Conservation (phyloP, 805 yeast genomes). For the Yamadazyma laniorum region DNA sequence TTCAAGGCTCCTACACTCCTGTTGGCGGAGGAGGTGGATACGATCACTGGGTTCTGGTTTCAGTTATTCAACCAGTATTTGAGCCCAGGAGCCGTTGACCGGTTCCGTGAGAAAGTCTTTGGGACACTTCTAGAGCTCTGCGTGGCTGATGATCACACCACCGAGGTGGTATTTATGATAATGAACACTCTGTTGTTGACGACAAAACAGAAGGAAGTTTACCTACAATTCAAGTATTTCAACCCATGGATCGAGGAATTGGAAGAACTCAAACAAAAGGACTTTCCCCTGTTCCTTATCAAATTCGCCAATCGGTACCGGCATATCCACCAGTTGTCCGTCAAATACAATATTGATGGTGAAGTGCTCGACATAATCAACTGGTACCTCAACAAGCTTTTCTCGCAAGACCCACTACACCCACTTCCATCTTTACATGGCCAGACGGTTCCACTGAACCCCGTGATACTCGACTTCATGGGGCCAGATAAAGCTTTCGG, state of each 20-base stretch:
- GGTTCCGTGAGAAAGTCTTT: neutral
- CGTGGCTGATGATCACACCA: neutral
- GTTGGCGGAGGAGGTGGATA: constrained; percentile 1
- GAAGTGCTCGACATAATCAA: constrained; percentile 3
- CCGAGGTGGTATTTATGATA: constrained; percentile 4
- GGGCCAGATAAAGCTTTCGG: constrained; percentile 1
- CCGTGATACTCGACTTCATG: neutral
- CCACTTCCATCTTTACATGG: constrained; percentile 1
- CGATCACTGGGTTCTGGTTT: constrained; percentile 8
- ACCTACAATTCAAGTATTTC: constrained; percentile 36
- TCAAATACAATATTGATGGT: neutral
- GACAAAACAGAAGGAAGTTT: constrained; percentile 6
- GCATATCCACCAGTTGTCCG: neutral
- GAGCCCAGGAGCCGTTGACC: neutral
- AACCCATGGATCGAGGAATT: constrained; percentile 31
- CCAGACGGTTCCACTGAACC: constrained; percentile 1
- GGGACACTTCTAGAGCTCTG: neutral
- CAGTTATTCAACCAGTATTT: constrained; percentile 9
- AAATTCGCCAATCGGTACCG: constrained; percentile 8
- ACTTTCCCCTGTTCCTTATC: neutral
- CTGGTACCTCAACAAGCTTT: constrained; percentile 14
- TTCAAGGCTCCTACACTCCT: constrained; percentile 5
- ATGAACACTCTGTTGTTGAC: constrained; percentile 1
- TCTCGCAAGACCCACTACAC: neutral
- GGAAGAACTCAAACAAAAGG: neutral